Evolutionary conservation across 2,329 filamentous ascomycete genomes (phyloP).

Genomic region (Bertia moriformis): DNA sequence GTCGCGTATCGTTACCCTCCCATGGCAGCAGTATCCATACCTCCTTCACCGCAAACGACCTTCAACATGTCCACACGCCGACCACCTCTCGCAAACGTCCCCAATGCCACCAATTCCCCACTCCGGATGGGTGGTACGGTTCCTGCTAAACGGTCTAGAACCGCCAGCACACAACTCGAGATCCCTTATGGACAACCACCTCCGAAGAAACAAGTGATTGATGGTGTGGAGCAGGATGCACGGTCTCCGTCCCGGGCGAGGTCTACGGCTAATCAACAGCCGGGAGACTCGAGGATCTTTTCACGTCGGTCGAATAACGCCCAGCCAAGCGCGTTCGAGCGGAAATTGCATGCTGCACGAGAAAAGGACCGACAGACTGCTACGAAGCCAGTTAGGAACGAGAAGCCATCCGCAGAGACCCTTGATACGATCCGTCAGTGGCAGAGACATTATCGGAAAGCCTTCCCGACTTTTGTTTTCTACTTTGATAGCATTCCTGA

Average conservation of each 20-base stretch:
- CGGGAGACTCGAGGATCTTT: neutral
- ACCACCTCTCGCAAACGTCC: conserved; percentile 1
- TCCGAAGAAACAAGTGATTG: conserved; percentile 1
- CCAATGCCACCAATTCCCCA: conserved; percentile 1
- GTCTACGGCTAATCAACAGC: neutral
- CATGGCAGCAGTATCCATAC: conserved; percentile 1
- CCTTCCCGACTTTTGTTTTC: conserved; percentile 86
- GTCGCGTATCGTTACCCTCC: neutral
- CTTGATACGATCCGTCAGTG: conserved; percentile 49
- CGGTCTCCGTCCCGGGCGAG: neutral
- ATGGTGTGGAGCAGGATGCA: neutral
- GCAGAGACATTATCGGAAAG: conserved; percentile 77
- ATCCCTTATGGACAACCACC: neutral
- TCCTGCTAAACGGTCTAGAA: neutral
- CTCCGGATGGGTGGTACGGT: neutral
- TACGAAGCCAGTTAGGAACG: neutral
- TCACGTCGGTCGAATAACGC: neutral
- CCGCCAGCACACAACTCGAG: neutral
- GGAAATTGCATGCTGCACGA: neutral
- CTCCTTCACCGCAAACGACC: neutral
- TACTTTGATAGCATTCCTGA: conserved; percentile 87
- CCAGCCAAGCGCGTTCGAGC: neutral
- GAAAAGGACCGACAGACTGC: neutral
- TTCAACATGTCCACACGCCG: neutral
- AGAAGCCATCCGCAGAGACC: conserved; percentile 12